Percentiles rank a stretch among this genome's conserved stretches.
These are phyloP conservation scores for Plectosphaerella plurivora DNA, from an alignment of 2,329 filamentous ascomycete genomes.

Conservation along the genomic window DNA sequence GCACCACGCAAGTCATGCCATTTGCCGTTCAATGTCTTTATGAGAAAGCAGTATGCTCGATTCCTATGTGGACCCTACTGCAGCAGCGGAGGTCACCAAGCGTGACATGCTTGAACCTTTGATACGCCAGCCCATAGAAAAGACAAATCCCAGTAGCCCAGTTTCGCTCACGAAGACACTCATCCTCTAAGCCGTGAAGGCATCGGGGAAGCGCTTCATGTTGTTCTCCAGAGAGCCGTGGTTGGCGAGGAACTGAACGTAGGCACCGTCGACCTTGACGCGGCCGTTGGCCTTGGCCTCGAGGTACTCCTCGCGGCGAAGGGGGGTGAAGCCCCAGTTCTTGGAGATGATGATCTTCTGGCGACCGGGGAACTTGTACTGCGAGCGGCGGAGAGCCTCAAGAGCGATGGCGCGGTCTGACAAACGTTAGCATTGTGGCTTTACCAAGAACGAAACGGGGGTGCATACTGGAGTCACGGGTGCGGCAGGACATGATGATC, in stretches of 20 bases:
- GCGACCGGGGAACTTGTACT: slow-evolving; percentile 99
- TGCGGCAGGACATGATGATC: slow-evolving; percentile 96
- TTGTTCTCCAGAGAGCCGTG: slow-evolving; percentile 82
- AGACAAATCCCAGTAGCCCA: slow-evolving; percentile 29
- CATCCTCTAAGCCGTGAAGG: slow-evolving; percentile 61
- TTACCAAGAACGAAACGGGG: background rate
- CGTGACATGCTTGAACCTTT: slow-evolving; percentile 32
- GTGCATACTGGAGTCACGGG: slow-evolving; percentile 82
- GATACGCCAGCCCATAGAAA: slow-evolving; percentile 36
- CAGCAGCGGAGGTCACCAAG: slow-evolving; percentile 12
- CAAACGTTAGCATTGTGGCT: background rate
- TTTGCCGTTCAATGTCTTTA: background rate
- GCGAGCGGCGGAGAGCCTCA: slow-evolving; percentile 96
- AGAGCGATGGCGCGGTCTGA: slow-evolving; percentile 85
- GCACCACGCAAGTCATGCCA: too few species aligned
- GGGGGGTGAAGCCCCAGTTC: slow-evolving; percentile 99
- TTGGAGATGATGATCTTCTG: slow-evolving; percentile 99
- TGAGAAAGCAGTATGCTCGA: slow-evolving; percentile 14
- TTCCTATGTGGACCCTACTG: slow-evolving; percentile 15
- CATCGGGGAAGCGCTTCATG: slow-evolving; percentile 91
- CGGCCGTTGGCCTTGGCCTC: slow-evolving; percentile 89
- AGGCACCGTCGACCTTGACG: slow-evolving; percentile 96
- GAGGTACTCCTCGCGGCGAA: slow-evolving; percentile 96
- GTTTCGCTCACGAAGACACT: slow-evolving; percentile 15
- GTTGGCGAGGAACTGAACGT: slow-evolving; percentile 98